Base-by-base conservation (phyloP, 306 rosid species). In the Alnus glutinosa region DNA sequence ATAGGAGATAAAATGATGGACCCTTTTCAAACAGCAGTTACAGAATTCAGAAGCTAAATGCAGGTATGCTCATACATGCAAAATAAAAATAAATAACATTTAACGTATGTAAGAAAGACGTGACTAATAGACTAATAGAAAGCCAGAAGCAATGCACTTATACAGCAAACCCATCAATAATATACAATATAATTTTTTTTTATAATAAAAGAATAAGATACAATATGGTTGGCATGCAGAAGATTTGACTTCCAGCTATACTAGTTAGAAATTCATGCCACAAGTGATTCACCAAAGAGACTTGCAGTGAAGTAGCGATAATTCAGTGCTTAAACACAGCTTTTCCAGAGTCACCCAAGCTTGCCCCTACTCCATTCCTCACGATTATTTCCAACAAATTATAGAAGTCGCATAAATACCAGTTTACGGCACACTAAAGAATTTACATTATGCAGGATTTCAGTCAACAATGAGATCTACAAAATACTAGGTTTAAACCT, bases 51-150 rank as follows among this genome's bases (percentile, higher is more conserved):
- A 62, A 63, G 48, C 49, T 61, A 54, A 74, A 52, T 52, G 49
- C 50, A 54, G 46, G 80, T 36, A 75, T 71, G 52, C 74, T 39
- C 37, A 66, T 16, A 50, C 37, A 79, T 59, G 63, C 57, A 51
- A 55, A 75, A 36, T 52, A n/a, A 59, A 50, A 54, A 11, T 32
- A 46, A 67, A 62, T 47, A 55, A 71, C 44, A 71, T 69, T 13
- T 13, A 55, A 32, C 30, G 32, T 67, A 39, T 7, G 9, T 32
- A 63, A 32, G 44, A 63, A 63, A 49, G 52, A 10, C 14, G 52
- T 12, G 14, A 49, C 52, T 42, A 42, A 42, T 42, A 42, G 14
- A 49, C 52, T 42, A 42, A 42, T 42, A 42, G 46, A 42, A 42
- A 42, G 46, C 46, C 46, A 42, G 46, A 42, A 42, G 46, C 46